These are phyloP conservation scores for Lentinula novae-zelandiae DNA, from an alignment of 1,284 basidiomycete genomes.

Conservation along the genomic window DNA sequence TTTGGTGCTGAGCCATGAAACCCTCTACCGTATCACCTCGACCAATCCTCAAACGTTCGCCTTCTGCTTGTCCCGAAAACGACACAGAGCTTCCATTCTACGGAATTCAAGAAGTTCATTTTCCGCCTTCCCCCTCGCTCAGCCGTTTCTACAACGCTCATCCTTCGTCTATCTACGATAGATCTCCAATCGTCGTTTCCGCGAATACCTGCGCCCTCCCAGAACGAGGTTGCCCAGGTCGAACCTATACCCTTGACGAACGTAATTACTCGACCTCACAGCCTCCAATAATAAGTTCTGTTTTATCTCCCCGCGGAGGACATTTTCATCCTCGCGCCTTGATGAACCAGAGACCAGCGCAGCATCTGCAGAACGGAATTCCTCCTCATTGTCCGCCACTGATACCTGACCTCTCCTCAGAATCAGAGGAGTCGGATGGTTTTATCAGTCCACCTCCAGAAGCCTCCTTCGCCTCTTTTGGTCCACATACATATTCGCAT, in stretches of 20 bases:
- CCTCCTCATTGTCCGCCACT: slow-evolving; percentile 35
- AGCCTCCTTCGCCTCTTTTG: slow-evolving; percentile 9
- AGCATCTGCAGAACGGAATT: slow-evolving; percentile 19
- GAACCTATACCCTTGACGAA: slow-evolving; percentile 53
- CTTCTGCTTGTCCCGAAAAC: slow-evolving; percentile 11
- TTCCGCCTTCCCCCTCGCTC: slow-evolving; percentile 54
- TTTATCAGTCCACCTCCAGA: slow-evolving; percentile 32
- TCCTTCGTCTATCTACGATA: slow-evolving; percentile 59
- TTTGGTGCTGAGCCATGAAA: background rate
- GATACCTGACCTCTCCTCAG: slow-evolving; percentile 57
- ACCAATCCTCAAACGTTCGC: slow-evolving; percentile 39
- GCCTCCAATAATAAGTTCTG: slow-evolving; percentile 10
- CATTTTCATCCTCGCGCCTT: slow-evolving; percentile 47
- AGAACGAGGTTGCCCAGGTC: slow-evolving; percentile 65
- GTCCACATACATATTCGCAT: background rate
- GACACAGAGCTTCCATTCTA: slow-evolving; percentile 20
- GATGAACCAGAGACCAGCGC: slow-evolving; percentile 6
- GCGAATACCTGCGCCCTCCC: slow-evolving; percentile 66
- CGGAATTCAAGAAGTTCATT: slow-evolving; percentile 38
- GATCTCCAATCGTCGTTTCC: slow-evolving; percentile 65
- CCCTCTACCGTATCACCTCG: slow-evolving; percentile 28
- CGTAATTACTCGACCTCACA: slow-evolving; percentile 15
- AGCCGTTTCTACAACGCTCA: slow-evolving; percentile 53
- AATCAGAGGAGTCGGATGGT: slow-evolving; percentile 60
- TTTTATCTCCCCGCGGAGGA: slow-evolving; percentile 26